Percentiles rank a stretch among this genome's conserved stretches.
These are phyloP conservation scores for Leccinellum luteum DNA, from an alignment of 768 basidiomycete genomes.

Conservation along the genomic window DNA sequence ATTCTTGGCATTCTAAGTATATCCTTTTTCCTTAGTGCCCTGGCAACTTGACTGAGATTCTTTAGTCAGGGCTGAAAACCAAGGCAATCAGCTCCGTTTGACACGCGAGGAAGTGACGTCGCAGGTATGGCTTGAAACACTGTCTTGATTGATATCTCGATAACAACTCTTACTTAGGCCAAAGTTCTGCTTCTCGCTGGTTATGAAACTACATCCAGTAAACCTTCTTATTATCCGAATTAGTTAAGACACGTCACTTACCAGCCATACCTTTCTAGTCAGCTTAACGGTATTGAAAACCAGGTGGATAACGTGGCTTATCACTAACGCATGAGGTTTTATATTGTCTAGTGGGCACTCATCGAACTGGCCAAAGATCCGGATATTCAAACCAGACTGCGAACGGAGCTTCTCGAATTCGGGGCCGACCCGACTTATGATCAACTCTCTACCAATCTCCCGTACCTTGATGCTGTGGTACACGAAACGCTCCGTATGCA, in stretches of 20 bases:
- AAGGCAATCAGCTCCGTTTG: conserved; percentile 30
- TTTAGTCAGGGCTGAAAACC: conserved; percentile 38
- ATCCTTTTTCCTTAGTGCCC: neutral
- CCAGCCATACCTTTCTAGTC: neutral
- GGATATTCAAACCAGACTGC: conserved; percentile 45
- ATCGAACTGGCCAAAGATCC: conserved; percentile 50
- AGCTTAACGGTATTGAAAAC: conserved; percentile 10
- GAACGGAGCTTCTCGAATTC: conserved; percentile 48
- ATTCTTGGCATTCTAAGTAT: conserved; percentile 39
- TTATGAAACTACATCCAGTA: conserved; percentile 42
- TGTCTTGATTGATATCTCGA: neutral
- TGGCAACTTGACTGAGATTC: neutral
- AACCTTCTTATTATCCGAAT: neutral
- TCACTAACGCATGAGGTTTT: neutral
- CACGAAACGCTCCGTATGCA: conserved; percentile 47
- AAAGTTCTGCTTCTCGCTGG: conserved; percentile 39
- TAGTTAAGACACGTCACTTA: neutral
- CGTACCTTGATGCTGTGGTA: conserved; percentile 54
- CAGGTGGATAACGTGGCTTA: neutral
- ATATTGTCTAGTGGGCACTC: conserved; percentile 43
- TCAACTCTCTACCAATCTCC: conserved; percentile 46
- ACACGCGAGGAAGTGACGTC: conserved; percentile 41
- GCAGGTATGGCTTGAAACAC: conserved; percentile 20
- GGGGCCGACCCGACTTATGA: conserved; percentile 52
- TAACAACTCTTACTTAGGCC: conserved; percentile 18